These are phyloP conservation scores for Calonectria pseudoturangicola DNA, from an alignment of 2,329 filamentous ascomycete genomes.

Conservation along the genomic window DNA sequence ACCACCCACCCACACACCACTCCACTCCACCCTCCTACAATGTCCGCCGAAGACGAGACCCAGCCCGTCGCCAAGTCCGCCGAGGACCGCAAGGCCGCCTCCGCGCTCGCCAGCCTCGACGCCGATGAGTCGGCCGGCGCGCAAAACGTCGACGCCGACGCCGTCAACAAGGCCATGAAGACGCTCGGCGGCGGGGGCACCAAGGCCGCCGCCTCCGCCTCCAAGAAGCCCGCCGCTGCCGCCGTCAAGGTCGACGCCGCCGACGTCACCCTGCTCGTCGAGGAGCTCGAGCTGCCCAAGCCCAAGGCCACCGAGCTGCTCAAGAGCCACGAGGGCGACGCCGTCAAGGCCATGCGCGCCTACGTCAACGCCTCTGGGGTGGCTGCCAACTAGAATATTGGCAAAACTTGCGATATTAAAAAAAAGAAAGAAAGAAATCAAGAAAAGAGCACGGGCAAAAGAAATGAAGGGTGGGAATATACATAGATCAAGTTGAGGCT, in stretches of 20 bases:
- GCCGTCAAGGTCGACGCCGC: constrained; percentile 83
- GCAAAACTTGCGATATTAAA: neutral
- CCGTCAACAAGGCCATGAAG: constrained; percentile 83
- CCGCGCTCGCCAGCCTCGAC: constrained; percentile 83
- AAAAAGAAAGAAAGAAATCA: neutral
- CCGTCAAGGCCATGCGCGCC: constrained; percentile 79
- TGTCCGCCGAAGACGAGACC: constrained; percentile 74
- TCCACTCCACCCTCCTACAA: constrained; percentile 59
- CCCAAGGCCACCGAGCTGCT: constrained; percentile 84
- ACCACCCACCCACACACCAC: neutral
- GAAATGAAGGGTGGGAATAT: neutral
- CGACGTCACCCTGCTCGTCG: constrained; percentile 82
- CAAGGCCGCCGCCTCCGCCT: constrained; percentile 11
- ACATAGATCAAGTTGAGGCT: neutral
- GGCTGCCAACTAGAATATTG: neutral
- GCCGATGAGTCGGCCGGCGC: constrained; percentile 64
- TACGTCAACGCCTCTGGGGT: constrained; percentile 61
- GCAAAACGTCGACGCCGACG: constrained; percentile 80
- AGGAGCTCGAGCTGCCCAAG: constrained; percentile 83
- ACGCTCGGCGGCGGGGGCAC: constrained; percentile 67
- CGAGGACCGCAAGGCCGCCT: constrained; percentile 86
- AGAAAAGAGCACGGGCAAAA: neutral
- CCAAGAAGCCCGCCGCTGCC: constrained; percentile 52
- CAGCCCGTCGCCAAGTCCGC: constrained; percentile 76
- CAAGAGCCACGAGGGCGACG: constrained; percentile 81